phyloP scores from a whole-genome alignment of 306 rosid species.

The Cajanus cajan region DNA sequence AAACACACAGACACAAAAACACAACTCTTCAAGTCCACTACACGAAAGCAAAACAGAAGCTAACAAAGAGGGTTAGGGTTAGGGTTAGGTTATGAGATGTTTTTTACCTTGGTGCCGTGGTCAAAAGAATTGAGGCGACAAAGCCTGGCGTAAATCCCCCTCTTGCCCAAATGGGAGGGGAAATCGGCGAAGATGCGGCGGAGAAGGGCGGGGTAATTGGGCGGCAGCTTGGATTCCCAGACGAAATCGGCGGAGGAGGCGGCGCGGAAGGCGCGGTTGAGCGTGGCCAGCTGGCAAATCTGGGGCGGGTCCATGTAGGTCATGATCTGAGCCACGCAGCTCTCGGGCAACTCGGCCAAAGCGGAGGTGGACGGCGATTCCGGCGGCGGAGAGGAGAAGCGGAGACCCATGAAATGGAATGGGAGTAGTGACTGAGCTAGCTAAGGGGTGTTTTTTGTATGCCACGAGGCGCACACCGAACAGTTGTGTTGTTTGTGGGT shows the following conservation, averaged over 20 bases:
- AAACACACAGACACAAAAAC: background rate
- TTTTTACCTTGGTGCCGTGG: conserved; percentile 72
- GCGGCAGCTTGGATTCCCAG: conserved; percentile 88
- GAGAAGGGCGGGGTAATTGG: conserved; percentile 51
- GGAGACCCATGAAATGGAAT: conserved; percentile 25
- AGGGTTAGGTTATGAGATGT: too few relatives aligned
- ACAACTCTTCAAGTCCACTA: background rate
- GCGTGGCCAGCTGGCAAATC: conserved; percentile 65
- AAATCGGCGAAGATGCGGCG: conserved; percentile 45
- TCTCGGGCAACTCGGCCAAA: conserved; percentile 81
- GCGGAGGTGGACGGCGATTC: background rate
- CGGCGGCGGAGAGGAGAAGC: background rate
- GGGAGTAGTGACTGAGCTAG: background rate
- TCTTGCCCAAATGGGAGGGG: conserved; percentile 46
- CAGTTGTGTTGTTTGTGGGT: background rate
- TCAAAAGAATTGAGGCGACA: conserved; percentile 55
- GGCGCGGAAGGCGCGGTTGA: conserved; percentile 77
- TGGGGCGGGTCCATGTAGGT: conserved; percentile 69
- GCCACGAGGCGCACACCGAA: too few relatives aligned
- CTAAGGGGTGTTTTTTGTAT: too few relatives aligned
- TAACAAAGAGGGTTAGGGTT: too few relatives aligned
- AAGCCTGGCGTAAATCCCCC: conserved; percentile 64
- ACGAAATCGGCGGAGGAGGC: conserved; percentile 88
- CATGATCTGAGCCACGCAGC: conserved; percentile 65
- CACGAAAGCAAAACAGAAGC: too few relatives aligned